Evolutionary conservation across 352 stramenopile species (phyloP).

Genomic region (Pythium periplocum): DNA sequence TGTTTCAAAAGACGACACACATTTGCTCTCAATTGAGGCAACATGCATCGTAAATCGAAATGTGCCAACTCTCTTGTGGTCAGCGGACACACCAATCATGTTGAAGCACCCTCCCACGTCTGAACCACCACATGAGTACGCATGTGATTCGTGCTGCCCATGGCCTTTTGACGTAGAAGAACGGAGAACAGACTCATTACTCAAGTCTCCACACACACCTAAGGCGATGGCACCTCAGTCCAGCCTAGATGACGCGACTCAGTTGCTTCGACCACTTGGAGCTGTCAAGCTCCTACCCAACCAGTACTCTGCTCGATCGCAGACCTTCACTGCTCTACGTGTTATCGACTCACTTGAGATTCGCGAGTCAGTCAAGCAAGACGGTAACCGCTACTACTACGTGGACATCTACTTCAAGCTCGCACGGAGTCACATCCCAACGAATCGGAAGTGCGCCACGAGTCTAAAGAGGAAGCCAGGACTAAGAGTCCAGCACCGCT

Average conservation of each 20-base stretch:
- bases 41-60: too few relatives aligned
- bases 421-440: slow-evolving; percentile 9
- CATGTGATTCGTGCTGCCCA: too few relatives aligned
- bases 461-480: slow-evolving; percentile 1
- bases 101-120: too few relatives aligned
- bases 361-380: slow-evolving; percentile 6
- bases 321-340: slow-evolving; percentile 12
- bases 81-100: too few relatives aligned
- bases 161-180: too few relatives aligned
- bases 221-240: too few relatives aligned
- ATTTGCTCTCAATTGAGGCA: too few relatives aligned
- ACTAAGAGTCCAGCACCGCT: slow-evolving; percentile 8
- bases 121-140: too few relatives aligned
- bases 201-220: too few relatives aligned
- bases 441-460: not conserved
- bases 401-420: slow-evolving; percentile 16
- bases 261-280: slow-evolving; percentile 9
- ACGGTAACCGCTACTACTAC: slow-evolving; percentile 16
- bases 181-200: too few relatives aligned
- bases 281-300: slow-evolving; percentile 6
- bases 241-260: not conserved
- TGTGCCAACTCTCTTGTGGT: too few relatives aligned
- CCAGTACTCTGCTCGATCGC: slow-evolving; percentile 7
- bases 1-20: too few relatives aligned
- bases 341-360: slow-evolving; percentile 13